Base-by-base conservation (phyloP, 2,329 filamentous ascomycete species). In the Neonectria punicea region DNA sequence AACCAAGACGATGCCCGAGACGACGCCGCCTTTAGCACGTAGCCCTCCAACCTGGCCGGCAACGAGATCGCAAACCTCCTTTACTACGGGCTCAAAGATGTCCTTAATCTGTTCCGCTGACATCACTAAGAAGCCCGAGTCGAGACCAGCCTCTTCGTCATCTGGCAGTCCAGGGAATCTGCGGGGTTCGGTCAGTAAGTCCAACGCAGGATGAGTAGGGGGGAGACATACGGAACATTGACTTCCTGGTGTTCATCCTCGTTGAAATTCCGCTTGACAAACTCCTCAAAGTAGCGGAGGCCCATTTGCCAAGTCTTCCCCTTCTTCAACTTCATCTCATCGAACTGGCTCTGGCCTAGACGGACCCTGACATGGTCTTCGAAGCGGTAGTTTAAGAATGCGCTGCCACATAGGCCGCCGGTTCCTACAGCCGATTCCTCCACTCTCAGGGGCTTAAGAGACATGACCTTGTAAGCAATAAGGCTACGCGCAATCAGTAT, bases 231-330 rank as follows among this genome's bases (percentile, higher is more conserved):
- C 86, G 92, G 92, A 4, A 94, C 87, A 63, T 93, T 93, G 63
- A 94, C 87, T 75, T 94, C 92, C 54, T 89, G 85, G 67, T 92
- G 88, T 74, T 93, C 92, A 51, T 93, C 91, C 72, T 92, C 90
- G 75, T 92, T 91, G 75, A 94, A 95, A 74, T 93, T 94, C 14
- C 92, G 86, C 80, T 95, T 95, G 14, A 95, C 92, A 75, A 93
- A 94, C 75, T 94, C 92, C 73, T 95, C 92, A 77, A 93, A 95
- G 74, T 93, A 94, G 60, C 89, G 87, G 55, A 94, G 81, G 2
- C 90, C 92, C 89, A 90, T 90, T 76, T 91, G 92, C 91, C 92
- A 94, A 1, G 90, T 93, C 79, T 92, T 93, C 3, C 86, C 87
- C 78, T 93, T 93, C 79, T 92, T 92, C 57, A 87, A 78, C 75